Base-by-base conservation (phyloP, 495 filamentous ascomycete genomes). In the Thozetella sp. region DNA sequence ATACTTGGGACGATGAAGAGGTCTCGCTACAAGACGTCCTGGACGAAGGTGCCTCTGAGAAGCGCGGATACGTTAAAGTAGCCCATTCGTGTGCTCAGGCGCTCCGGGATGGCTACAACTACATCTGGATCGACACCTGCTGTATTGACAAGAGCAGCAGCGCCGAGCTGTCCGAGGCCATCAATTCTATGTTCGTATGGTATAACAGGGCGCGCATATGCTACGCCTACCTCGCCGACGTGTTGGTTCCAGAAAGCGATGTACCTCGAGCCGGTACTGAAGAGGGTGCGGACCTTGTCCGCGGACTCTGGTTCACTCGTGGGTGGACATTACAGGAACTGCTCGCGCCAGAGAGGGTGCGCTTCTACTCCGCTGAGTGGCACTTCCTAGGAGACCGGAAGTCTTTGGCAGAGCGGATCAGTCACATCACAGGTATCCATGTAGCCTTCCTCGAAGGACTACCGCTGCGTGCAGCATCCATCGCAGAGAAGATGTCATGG, bases 401-500 rank as follows among this genome's bases (percentile, higher is more conserved):
- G n/a, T 48, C 43, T 20, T n/a, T 48, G 9, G 6, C 6, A 15
- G 43, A 20, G n/a, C 9, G 3, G n/a, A 48, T 48, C 43, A 10
- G 9, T 3, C n/a, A 4, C n/a, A 13, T 48, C 4, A 48, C 43
- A 10, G 43, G 43, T n/a, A 48, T 48, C 20, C 9, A 48, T 3
- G 11, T 15, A 20, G 43, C 43, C n/a, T 48, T 48, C 43, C n/a
- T 48, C 9, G 4, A 19, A 10, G 43, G 43, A 19, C 9, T 10
- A 48, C 6, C 6, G 6, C 43, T 48, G 11, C 4, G n/a, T 48
- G n/a, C 43, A 4, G 43, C 43, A 9, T 10, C 9, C 9, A 19
- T 48, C 3, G 58, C 62, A 13, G 17, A 65, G 17, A 54, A 55
- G 43, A 65, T 67, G 64, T 67, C 64, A 9, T 63, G 66, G 64